Evolutionary conservation across 176 grass and related monocot genomes (phyloP), one percentile per base, ranked within the genome.

Genomic region (Zoysia japonica): DNA sequence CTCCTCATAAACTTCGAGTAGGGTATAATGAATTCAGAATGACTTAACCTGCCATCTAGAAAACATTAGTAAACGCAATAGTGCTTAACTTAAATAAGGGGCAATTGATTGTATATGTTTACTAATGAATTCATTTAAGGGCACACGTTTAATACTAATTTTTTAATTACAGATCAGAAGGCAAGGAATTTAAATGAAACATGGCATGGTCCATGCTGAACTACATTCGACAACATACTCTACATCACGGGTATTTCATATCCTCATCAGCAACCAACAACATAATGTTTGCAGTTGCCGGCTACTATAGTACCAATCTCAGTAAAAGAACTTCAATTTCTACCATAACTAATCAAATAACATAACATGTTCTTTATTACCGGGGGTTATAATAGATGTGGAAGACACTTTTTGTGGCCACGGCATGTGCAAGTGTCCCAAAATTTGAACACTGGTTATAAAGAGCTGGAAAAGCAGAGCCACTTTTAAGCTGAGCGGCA

Each of bases 311-410:
- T 60, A 60, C n/a, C 16, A 55, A 28, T 28, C 28, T 28, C 28
- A 28, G 28, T 28, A 28, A 28, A 28, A 28, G 28, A 28, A 28
- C 28, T 28, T 28, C 28, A 28, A 28, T 28, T 28, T 28, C 28
- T 71, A 16, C 2, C 7, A 40, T 37, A 47, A 81, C 2, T 74
- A 5, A 69, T 68, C 16, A 59, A 36, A 28, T 28, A 28, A 28
- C 28, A 28, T 28, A 28, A 10, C 36, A 46, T 2, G 11, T 57
- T 39, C 2, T 70, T 71, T 10, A 7, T 59, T 67, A 99, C 96
- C 96, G 93, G 82, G 96, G 96, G 52, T 93, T 92, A 69, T 96
- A 99, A 78, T 80, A 96, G 65, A 99, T 86, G 71, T 93, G 80
- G 65, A 99, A 99, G 62, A 90, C 71, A 80, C 82, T 86, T 81